Conservation (phyloP, 2,329 filamentous ascomycete genomes). For the Davidsoniella australis region DNA sequence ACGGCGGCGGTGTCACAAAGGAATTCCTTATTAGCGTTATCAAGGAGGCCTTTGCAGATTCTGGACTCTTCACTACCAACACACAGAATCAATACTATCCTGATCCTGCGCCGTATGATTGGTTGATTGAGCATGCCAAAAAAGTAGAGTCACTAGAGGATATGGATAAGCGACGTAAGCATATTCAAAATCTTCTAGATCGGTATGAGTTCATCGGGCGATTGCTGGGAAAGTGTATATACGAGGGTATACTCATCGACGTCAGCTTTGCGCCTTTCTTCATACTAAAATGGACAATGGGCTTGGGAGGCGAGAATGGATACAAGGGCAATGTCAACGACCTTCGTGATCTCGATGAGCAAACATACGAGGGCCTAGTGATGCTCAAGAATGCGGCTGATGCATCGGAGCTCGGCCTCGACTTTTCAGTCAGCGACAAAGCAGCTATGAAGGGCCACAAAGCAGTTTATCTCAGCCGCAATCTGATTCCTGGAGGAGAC, state of each 20-base stretch:
- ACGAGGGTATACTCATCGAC: constrained; percentile 90
- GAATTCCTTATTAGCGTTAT: constrained; percentile 88
- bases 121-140: constrained; percentile 41
- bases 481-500: constrained; percentile 61
- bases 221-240: constrained; percentile 88
- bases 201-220: constrained; percentile 85
- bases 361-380: constrained; percentile 71
- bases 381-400: constrained; percentile 63
- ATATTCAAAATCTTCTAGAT: constrained; percentile 36
- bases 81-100: constrained; percentile 63
- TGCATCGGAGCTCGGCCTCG: constrained; percentile 43
- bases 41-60: constrained; percentile 57
- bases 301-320: constrained; percentile 34
- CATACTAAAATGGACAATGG: constrained; percentile 72
- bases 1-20: constrained; percentile 92
- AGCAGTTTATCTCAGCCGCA: constrained; percentile 43
- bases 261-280: constrained; percentile 91
- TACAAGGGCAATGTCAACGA: constrained; percentile 94
- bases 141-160: not conserved
- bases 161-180: not conserved
- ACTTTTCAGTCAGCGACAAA: constrained; percentile 76
- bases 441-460: constrained; percentile 31
- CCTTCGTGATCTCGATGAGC: constrained; percentile 77
- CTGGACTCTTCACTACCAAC: constrained; percentile 63
- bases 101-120: constrained; percentile 62